Base-by-base conservation (phyloP, 1,139 yeast species). In the Schwanniomyces etchellsii region DNA sequence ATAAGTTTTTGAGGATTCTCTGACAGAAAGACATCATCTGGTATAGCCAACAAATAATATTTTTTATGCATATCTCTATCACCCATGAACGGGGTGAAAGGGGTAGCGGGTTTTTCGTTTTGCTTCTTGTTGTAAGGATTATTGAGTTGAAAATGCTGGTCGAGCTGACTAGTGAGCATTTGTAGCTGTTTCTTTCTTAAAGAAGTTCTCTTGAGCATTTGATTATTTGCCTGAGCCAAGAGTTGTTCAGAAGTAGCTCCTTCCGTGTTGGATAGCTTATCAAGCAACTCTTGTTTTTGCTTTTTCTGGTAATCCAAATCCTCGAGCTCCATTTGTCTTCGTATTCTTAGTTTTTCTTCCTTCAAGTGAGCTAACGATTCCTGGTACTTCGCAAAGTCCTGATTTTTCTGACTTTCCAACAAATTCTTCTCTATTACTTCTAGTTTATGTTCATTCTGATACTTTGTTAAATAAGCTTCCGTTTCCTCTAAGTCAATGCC, bases 1-100 rank as follows among this genome's bases (percentile, higher is more conserved):
- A 13, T 13, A 13, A 23, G 9, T 7, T 7, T 7, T 23, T 23
- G 9, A n/a, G 14, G 14, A 7, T 27, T 18, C 13, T 39, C 38
- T 22, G 85, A 83, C 47, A 82, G 88, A 34, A 64, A 70, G 45
- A 77, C 79, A 15, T 64, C 64, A 11, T 65, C 67, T 30, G 65
- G 64, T 40, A 70, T 57, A 30, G 65, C 65, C 2, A 55, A 47
- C 36, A 64, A 48, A 4, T 39, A 50, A 44, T 63, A 72, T 26
- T 59, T 58, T 31, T 57, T 53, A 24, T 64, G 55, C 13, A 63
- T 42, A 36, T 82, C 81, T 32, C 94, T 70, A 57, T 91, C 97
- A 30, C 97, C 97, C 47, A 78, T 77, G 57, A 91, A 89, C 9
- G 98, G 97, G 3, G 97, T 88, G 53, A 89, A 91, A 16, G 97